These are phyloP conservation scores for Chaetomium sp. DNA, from an alignment of 2,329 filamentous ascomycete genomes.

Conservation along the genomic window DNA sequence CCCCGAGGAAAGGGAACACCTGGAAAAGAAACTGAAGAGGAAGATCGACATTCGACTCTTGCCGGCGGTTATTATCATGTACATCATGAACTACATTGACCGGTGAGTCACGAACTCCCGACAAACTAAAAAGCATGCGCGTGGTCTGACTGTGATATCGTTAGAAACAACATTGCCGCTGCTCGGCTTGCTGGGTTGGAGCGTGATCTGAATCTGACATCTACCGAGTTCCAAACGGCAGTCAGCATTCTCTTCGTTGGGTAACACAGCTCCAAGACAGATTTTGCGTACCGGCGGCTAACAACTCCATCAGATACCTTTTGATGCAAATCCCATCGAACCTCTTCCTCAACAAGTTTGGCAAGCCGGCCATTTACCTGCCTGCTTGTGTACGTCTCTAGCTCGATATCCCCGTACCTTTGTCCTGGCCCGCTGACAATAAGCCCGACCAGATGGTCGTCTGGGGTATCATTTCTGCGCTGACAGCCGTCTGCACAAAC, in stretches of 20 bases:
- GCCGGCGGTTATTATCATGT: slow-evolving; percentile 65
- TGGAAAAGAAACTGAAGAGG: slow-evolving; percentile 57
- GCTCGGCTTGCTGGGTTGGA: slow-evolving; percentile 51
- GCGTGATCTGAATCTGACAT: slow-evolving; percentile 47
- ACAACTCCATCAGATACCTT: slow-evolving; percentile 43
- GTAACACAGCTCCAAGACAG: slow-evolving; percentile 31
- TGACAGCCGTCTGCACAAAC: slow-evolving; percentile 43
- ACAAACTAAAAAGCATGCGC: no score
- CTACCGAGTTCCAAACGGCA: slow-evolving; percentile 43
- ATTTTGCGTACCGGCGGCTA: background rate
- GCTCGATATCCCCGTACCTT: background rate
- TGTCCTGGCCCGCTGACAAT: background rate
- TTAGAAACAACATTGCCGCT: slow-evolving; percentile 45
- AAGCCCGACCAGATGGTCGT: slow-evolving; percentile 47
- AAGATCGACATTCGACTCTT: slow-evolving; percentile 65
- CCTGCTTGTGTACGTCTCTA: slow-evolving; percentile 45
- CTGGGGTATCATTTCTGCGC: slow-evolving; percentile 52
- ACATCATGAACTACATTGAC: slow-evolving; percentile 66
- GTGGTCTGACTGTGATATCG: background rate
- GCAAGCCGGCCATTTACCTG: slow-evolving; percentile 51
- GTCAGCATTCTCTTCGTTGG: slow-evolving; percentile 56
- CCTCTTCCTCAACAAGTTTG: slow-evolving; percentile 55
- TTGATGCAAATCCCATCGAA: slow-evolving; percentile 57
- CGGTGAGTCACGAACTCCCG: slow-evolving; percentile 33
- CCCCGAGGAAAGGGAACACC: slow-evolving; percentile 47